Evolutionary conservation across 2,329 filamentous ascomycete genomes (phyloP).

Genomic region (Thielaviopsis euricoi): DNA sequence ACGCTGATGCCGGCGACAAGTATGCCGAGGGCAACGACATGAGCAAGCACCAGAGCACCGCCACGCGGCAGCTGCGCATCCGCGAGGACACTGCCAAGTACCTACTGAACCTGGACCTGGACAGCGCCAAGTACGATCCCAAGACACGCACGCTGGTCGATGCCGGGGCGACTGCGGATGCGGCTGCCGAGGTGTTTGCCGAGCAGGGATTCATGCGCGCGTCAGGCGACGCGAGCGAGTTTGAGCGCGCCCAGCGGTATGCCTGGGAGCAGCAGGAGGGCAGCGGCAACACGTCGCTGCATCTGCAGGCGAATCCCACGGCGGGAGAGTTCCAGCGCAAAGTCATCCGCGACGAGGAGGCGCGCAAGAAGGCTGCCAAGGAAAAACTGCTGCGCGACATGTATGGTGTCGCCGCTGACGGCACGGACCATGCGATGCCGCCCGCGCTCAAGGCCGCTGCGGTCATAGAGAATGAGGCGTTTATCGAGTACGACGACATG

Average conservation of each 20-base stretch:
- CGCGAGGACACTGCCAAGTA: conserved; percentile 97
- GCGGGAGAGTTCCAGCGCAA: conserved; percentile 73
- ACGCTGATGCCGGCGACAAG: conserved; percentile 42
- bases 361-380: conserved; percentile 49
- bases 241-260: conserved; percentile 74
- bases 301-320: conserved; percentile 92
- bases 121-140: conserved; percentile 94
- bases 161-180: conserved; percentile 63
- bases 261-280: conserved; percentile 92
- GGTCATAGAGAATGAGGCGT: conserved; percentile 67
- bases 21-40: conserved; percentile 96
- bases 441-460: conserved; percentile 48
- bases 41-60: conserved; percentile 81
- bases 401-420: conserved; percentile 61
- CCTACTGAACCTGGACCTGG: conserved; percentile 80
- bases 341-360: conserved; percentile 59
- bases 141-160: conserved; percentile 89
- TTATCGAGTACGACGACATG: conserved; percentile 85
- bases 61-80: conserved; percentile 77
- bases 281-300: conserved; percentile 59
- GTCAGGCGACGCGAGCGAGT: conserved; percentile 82
- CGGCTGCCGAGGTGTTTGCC: conserved; percentile 66
- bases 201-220: conserved; percentile 84
- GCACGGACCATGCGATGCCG: background rate
- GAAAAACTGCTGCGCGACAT: conserved; percentile 60